These are phyloP conservation scores for Osmanthus fragrans DNA, from an alignment of 257 asterid species.

Conservation along the genomic window DNA sequence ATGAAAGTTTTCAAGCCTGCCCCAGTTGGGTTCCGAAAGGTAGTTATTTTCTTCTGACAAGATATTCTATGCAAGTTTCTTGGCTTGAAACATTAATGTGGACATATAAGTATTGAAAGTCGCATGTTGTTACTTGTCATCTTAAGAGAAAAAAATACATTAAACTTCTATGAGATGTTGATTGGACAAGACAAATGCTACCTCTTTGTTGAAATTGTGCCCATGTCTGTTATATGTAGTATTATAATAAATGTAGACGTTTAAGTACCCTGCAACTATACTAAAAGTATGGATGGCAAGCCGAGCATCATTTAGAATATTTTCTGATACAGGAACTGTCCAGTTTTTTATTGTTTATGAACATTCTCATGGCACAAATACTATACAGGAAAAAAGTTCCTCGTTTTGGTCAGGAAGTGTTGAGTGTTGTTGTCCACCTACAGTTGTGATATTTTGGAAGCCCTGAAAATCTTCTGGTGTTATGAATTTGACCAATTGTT, in stretches of 20 bases:
- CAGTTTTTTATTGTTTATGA: conserved; percentile 13
- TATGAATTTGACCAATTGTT: conserved; percentile 24
- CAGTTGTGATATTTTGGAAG: background rate
- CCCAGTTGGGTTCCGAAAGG: conserved; percentile 88
- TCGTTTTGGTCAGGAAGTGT: background rate
- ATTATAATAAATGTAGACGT: background rate
- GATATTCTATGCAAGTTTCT: conserved; percentile 9
- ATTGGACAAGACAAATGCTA: background rate
- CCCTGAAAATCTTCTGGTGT: background rate
- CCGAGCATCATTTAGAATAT: background rate
- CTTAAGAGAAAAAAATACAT: background rate
- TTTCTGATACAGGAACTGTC: background rate
- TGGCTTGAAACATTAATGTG: background rate
- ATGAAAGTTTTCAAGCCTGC: conserved; percentile 84
- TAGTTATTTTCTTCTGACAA: conserved; percentile 27
- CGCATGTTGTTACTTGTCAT: background rate
- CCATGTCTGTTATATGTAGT: background rate
- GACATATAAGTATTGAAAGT: background rate
- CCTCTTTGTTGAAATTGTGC: background rate
- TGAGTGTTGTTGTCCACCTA: conserved; percentile 16
- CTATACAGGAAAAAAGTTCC: background rate
- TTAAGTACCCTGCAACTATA: background rate
- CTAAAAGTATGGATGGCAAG: background rate
- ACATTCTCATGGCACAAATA: conserved; percentile 6
- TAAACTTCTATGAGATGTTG: background rate